Evolutionary conservation across 108 stramenopile genomes (phyloP), one percentile per base, ranked within the genome.

Genomic region (Pseudonitzschia delicatissima): DNA sequence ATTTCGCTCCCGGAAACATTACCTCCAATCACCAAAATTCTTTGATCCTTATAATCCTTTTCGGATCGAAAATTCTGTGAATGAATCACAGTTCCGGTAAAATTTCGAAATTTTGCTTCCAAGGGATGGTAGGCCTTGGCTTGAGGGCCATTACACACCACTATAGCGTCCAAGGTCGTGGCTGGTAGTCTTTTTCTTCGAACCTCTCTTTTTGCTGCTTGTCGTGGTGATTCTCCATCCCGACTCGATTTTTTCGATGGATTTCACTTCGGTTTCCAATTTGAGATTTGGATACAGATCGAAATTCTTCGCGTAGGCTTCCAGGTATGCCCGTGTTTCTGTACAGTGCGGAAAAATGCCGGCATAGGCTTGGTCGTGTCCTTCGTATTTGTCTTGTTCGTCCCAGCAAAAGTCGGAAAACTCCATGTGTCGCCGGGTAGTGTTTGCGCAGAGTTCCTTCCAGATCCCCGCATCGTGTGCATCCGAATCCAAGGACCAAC

Each of bases 381-480:
- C 34, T 15, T 45, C 25, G 17, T 47, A 35, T 12, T 12, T 27
- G 32, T 49, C 29, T 32, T 45, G 28, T 0, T 5, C 48, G 33
- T 49, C 15, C 64, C 64, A 65, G 8, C 47, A 47, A 49, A 65
- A 65, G 33, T 65, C 64, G 6, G 64, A 65, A 47, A 25, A 65
- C 48, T 65, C 64, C 31, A 32, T 49, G 26, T 40, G 34, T 11
- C 0, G 4, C 17, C 64, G 64, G 3, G 47, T 31, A 2, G 18
- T 25, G 18, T 65, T 65, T 5, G 44, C 20, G 20, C 47, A 49
- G 15, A 65, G 32, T 50, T 65, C 64, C 47, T 65, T 31, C 47
- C 48, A 65, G 21, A 65, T 23, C 4, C 64, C 64, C 26, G 32
- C 32, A 5, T 28, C 27, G 39, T 40, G 20, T 20, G 28, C 15